A percentile compares a stretch with the other conserved stretches of the same genome.
These are phyloP conservation scores for Spergularia marina DNA, from an alignment of 148 eudicot genomes.

Conservation along the genomic window DNA sequence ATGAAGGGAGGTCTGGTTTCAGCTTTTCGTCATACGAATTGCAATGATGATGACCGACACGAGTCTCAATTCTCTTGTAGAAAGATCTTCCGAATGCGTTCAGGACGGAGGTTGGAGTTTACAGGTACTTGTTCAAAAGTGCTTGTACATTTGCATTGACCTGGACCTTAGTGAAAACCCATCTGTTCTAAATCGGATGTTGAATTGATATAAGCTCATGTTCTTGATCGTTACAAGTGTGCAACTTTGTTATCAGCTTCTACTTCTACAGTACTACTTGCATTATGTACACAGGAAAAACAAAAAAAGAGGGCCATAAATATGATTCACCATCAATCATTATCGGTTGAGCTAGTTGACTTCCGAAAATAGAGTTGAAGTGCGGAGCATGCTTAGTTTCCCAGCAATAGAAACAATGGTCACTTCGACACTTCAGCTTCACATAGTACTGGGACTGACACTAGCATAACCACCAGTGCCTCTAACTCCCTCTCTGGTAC, in stretches of 20 bases:
- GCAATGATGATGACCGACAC: slow-evolving; percentile 41
- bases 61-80: not conserved
- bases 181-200: not conserved
- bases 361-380: too few species aligned
- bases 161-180: not conserved
- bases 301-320: too few species aligned
- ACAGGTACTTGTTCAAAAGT: not conserved
- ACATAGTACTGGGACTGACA: slow-evolving; percentile 18
- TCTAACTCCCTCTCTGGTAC: slow-evolving; percentile 8
- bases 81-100: not conserved
- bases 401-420: not conserved
- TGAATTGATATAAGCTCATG: not conserved
- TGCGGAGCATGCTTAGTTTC: too few species aligned
- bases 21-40: slow-evolving; percentile 85
- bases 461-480: slow-evolving; percentile 17
- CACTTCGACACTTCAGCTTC: not conserved
- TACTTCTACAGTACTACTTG: too few species aligned
- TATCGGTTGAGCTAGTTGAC: too few species aligned
- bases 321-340: too few species aligned
- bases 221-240: too few species aligned
- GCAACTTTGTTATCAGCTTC: too few species aligned
- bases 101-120: not conserved
- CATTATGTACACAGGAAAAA: too few species aligned
- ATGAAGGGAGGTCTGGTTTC: slow-evolving; percentile 76
- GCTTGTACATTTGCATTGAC: not conserved